Percentiles rank a stretch among this genome's conserved stretches.
Evolutionary conservation across 768 basidiomycete species (phyloP).

Genomic region (Gyrodon lividus): DNA sequence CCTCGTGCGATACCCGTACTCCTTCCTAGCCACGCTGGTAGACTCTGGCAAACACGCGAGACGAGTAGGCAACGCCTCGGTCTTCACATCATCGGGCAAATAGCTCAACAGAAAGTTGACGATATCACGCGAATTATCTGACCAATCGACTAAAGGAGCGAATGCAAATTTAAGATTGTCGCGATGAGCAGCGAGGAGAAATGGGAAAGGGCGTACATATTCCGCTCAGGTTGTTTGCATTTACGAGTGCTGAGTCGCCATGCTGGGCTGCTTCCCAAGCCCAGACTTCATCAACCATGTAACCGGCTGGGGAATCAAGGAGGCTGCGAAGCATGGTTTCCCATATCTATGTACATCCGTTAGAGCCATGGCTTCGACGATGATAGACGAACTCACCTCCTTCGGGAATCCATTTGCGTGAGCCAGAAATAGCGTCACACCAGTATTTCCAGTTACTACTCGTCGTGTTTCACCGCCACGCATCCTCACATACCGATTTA

Average conservation of each 20-base stretch:
- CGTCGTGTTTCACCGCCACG: slow-evolving; percentile 6
- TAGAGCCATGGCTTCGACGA: background rate
- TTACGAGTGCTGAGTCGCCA: slow-evolving; percentile 80
- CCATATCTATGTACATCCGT: slow-evolving; percentile 58
- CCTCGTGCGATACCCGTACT: slow-evolving; percentile 49
- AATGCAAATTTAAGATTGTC: background rate
- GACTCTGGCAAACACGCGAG: slow-evolving; percentile 47
- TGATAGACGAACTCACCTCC: slow-evolving; percentile 50
- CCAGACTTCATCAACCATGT: slow-evolving; percentile 72
- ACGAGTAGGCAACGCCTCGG: slow-evolving; percentile 46
- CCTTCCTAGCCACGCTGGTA: slow-evolving; percentile 42
- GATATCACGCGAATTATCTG: slow-evolving; percentile 74
- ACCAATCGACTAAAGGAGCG: slow-evolving; percentile 63
- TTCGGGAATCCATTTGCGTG: slow-evolving; percentile 91
- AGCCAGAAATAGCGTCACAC: slow-evolving; percentile 70
- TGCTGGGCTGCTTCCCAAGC: slow-evolving; percentile 81
- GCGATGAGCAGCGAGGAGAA: background rate
- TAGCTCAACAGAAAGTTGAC: slow-evolving; percentile 71
- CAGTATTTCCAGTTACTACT: slow-evolving; percentile 11
- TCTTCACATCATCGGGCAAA: slow-evolving; percentile 46
- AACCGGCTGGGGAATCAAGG: slow-evolving; percentile 40
- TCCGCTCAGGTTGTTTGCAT: slow-evolving; percentile 51
- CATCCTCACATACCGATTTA: slow-evolving; percentile 64
- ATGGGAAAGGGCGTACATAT: slow-evolving; percentile 47
- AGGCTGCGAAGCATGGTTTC: slow-evolving; percentile 63